A percentile compares a stretch with the other conserved stretches of the same genome.
Conservation (phyloP, 129 eudicot species). For the Deinandra increscens region DNA sequence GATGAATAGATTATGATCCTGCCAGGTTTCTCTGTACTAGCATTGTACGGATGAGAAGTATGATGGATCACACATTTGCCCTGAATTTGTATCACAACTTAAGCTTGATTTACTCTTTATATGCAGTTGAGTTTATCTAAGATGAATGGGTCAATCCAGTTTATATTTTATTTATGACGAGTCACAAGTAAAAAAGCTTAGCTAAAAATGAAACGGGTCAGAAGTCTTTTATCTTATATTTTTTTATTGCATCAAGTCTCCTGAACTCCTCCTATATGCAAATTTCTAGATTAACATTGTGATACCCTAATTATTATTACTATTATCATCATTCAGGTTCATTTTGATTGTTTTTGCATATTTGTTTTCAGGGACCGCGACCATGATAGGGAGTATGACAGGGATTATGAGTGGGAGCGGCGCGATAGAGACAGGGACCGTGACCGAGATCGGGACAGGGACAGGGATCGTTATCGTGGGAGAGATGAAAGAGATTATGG, state of each 20-base stretch:
- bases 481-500: constrained; percentile 68
- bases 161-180: neutral
- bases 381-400: constrained; percentile 53
- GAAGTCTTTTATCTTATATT: neutral
- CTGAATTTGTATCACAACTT: neutral
- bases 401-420: constrained; percentile 63
- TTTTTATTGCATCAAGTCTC: neutral
- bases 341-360: neutral
- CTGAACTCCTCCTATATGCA: neutral
- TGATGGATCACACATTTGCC: constrained; percentile 70
- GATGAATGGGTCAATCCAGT: neutral
- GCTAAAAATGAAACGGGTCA: neutral
- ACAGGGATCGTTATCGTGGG: constrained; percentile 64
- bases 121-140: neutral
- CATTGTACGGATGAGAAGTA: constrained; percentile 99
- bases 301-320: neutral
- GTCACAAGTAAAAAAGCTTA: neutral
- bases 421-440: constrained; percentile 70
- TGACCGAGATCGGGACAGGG: constrained; percentile 69
- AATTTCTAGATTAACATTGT: neutral
- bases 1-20: constrained; percentile 60
- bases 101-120: neutral
- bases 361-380: constrained; percentile 54
- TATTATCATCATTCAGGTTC: neutral
- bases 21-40: constrained; percentile 99